Evolutionary conservation across 192 early-diverging fungal species (phyloP).

Genomic region (Coemansia biformis): DNA sequence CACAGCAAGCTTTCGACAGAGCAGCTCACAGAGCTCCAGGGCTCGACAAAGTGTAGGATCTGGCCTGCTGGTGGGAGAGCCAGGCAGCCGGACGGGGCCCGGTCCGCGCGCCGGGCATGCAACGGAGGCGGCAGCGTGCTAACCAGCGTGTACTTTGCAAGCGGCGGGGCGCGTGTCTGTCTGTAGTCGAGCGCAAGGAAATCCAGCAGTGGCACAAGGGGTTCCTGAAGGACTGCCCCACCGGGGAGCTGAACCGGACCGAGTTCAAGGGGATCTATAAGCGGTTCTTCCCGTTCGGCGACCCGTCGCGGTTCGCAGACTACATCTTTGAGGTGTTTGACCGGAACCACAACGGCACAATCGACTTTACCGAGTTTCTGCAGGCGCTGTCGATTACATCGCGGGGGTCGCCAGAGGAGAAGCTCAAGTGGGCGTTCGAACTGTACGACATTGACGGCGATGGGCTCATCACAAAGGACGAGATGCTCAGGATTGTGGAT

Average conservation of each 20-base stretch:
- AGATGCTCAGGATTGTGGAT: slow-evolving; percentile 89
- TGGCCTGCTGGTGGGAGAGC: slow-evolving; percentile 25
- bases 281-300: slow-evolving; percentile 96
- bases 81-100: too few relatives aligned
- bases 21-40: slow-evolving; percentile 72
- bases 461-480: slow-evolving; percentile 76
- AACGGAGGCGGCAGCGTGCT: too few relatives aligned
- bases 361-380: slow-evolving; percentile 92
- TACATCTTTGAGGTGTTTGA: slow-evolving; percentile 92
- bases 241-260: slow-evolving; percentile 72
- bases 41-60: slow-evolving; percentile 73
- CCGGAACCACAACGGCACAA: slow-evolving; percentile 78
- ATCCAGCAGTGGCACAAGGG: slow-evolving; percentile 96
- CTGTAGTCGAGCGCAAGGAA: slow-evolving; percentile 81
- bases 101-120: too few relatives aligned
- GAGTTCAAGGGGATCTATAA: slow-evolving; percentile 93
- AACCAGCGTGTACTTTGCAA: background rate
- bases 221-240: slow-evolving; percentile 88
- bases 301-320: slow-evolving; percentile 83
- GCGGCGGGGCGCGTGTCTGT: too few relatives aligned
- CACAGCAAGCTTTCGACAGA: slow-evolving; percentile 77
- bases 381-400: slow-evolving; percentile 79
- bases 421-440: slow-evolving; percentile 81
- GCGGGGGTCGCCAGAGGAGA: slow-evolving; percentile 77
- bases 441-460: slow-evolving; percentile 91